Evolutionary conservation across 2,329 filamentous ascomycete genomes (phyloP), one percentile per base, ranked within the genome.

Genomic region (Trichoderma endophyticum): DNA sequence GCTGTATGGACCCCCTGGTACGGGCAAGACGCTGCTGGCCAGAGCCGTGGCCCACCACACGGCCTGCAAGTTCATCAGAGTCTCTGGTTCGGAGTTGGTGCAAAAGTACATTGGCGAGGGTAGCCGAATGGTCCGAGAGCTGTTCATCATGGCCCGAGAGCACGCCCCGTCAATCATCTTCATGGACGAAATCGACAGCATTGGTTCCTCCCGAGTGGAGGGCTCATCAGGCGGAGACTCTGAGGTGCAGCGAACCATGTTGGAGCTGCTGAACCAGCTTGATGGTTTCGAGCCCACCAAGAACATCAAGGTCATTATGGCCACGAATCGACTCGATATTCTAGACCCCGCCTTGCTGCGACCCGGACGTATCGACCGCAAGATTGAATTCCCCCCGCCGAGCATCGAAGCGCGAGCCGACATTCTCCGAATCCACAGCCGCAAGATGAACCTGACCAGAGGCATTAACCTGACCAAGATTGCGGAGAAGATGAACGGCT

Each of bases 251-350:
- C 92, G 96, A 79, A 99, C 96, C 62, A 99, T 99, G 96, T 85
- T 99, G 84, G 96, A 99, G 83, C 87, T 99, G 73, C 90, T 99
- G 75, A 99, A 99, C 85, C 96, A 99, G 86, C 89, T 99, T 73
- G 96, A 99, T 81, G 96, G 96, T 65, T 99, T 99, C 83, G 96
- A 98, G 84, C 96, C 96, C 6, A 98, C 95, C 61, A 99, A 99
- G 87, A 98, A 98, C 84, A 99, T 99, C 90, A 99, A 99, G 84
- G 94, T 99, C 82, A 97, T 99, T 85, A 99, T 99, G 95, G 96
- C 96, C 70, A 99, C 96, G 63, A 99, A 99, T 84, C 93, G 96
- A 81, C 89, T 99, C 75, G 96, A 99, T 79, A 98, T 99, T 75
- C 89, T 99, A 61, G 96, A 99, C 81, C 96, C 96, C 2, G 96